Evolutionary conservation across 2,329 filamentous ascomycete genomes (phyloP), one percentile per base, ranked within the genome.

Genomic region (Clonostachys rhizophaga): DNA sequence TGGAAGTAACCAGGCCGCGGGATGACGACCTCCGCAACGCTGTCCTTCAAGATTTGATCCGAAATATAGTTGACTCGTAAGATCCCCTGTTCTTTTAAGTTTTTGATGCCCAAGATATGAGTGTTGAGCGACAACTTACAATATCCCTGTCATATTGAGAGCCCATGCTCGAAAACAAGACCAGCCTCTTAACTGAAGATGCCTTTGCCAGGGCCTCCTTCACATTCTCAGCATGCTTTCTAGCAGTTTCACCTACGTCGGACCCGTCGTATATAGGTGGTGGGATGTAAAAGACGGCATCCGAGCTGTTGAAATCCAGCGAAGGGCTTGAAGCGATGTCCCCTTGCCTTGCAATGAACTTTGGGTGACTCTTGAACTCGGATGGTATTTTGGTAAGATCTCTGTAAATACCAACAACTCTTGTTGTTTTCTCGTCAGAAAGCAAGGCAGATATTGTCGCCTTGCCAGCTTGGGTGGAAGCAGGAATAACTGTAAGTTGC

Each of bases 201-300:
- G 51, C 49, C 4, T 34, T 43, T 14, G 49, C 16, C 0, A 64
- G 49, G 5, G 61, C 59, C 1, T 42, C 44, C 30, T 54, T 53
- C 30, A 65, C 43, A 8, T 61, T 56, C 0, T 36, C 52, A 1
- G 61, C 59, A 3, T 59, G 40, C 10, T 48, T 34, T 2, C 49
- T 52, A 4, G 58, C 60, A 44, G 54, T 57, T 16, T 61, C 52
- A n/a, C 49, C 51, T 12, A 53, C 35, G 20, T 61, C 55, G 6
- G 50, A 46, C 7, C 55, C 58, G 37, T 61, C 55, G 12, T 52
- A 56, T 10, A 48, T 55, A 7, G 63, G 62, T 1, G 64, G 64
- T 2, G 64, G 63, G 34, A 64, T 50, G 35, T 66, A 67, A 41
- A 67, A 57, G 17, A 67, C 56, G 6, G 55, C 61, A 30, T 63